These are phyloP conservation scores for Paramecium tetraurelia DNA, from an alignment of 73 alveolate species.

Conservation along the genomic window DNA sequence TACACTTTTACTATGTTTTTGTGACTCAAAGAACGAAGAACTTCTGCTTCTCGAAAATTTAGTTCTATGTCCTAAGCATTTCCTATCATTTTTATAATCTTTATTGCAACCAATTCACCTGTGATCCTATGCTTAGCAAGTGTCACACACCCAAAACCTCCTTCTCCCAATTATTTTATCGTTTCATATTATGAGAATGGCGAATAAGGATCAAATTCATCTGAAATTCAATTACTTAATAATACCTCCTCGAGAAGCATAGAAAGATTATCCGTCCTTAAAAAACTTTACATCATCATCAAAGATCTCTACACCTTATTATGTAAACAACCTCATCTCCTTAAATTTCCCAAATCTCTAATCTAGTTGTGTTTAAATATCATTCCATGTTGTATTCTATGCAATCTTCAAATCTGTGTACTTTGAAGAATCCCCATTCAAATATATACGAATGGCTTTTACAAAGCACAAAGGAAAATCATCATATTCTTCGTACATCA, in stretches of 20 bases:
- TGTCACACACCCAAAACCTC: constrained; percentile 95
- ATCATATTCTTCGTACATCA: constrained; percentile 36
- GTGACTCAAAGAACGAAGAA: constrained; percentile 71
- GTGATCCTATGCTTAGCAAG: constrained; percentile 84
- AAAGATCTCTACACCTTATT: constrained; percentile 54
- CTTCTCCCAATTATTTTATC: constrained; percentile 84
- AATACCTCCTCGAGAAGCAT: constrained; percentile 61
- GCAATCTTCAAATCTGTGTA: neutral
- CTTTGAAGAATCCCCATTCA: constrained; percentile 37
- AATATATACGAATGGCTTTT: neutral
- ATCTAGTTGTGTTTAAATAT: neutral
- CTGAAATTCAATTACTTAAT: neutral
- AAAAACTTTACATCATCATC: constrained; percentile 44
- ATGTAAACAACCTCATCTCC: constrained; percentile 31
- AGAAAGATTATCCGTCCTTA: constrained; percentile 46
- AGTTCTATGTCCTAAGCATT: constrained; percentile 68
- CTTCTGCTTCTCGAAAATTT: constrained; percentile 77
- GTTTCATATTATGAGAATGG: constrained; percentile 61
- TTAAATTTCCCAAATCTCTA: constrained; percentile 35
- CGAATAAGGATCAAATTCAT: constrained; percentile 63
- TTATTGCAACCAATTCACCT: constrained; percentile 90
- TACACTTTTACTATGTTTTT: constrained; percentile 72
- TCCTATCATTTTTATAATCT: constrained; percentile 73
- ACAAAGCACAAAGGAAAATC: neutral
- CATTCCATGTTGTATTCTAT: neutral